phyloP scores from a whole-genome alignment of 371 early-diverging fungal species.

The Rhizomucor miehei region DNA sequence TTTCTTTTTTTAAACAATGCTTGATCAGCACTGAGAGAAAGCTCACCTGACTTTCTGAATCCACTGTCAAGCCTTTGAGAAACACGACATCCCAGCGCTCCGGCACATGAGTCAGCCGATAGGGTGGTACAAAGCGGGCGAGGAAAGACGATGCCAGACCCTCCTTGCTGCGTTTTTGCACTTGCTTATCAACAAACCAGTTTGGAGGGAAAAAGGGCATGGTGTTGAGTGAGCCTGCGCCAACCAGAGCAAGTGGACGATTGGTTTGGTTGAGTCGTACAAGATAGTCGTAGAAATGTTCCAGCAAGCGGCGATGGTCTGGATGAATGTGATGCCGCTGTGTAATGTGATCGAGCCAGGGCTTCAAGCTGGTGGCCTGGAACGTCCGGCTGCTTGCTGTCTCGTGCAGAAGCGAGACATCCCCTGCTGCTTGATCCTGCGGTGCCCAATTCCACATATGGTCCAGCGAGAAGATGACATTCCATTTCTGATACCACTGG shows the following conservation, averaged over 20 bases:
- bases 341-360: slow-evolving; percentile 33
- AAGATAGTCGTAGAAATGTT: slow-evolving; percentile 30
- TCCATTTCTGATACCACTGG: slow-evolving; percentile 50
- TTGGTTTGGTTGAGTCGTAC: slow-evolving; percentile 36
- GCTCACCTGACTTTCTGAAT: slow-evolving; percentile 33
- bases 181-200: slow-evolving; percentile 37
- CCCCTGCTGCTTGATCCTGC: slow-evolving; percentile 4
- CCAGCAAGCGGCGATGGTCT: slow-evolving; percentile 28
- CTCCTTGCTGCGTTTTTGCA: slow-evolving; percentile 22
- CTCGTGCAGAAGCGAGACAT: slow-evolving; percentile 13
- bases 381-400: slow-evolving; percentile 10
- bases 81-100: slow-evolving; percentile 46
- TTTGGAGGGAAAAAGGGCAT: slow-evolving; percentile 38
- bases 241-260: slow-evolving; percentile 25
- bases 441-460: slow-evolving; percentile 44
- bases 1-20: too few species aligned
- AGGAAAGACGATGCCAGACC: slow-evolving; percentile 40
- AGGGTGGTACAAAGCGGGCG: slow-evolving; percentile 41
- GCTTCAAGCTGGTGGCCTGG: slow-evolving; percentile 17
- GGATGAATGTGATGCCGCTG: slow-evolving; percentile 30
- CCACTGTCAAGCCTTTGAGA: slow-evolving; percentile 38
- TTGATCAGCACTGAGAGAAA: neutral
- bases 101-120: slow-evolving; percentile 28
- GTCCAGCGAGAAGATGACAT: slow-evolving; percentile 39
- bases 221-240: slow-evolving; percentile 25